Evolutionary conservation across 768 basidiomycete genomes (phyloP).

Genomic region (Chiua virens): DNA sequence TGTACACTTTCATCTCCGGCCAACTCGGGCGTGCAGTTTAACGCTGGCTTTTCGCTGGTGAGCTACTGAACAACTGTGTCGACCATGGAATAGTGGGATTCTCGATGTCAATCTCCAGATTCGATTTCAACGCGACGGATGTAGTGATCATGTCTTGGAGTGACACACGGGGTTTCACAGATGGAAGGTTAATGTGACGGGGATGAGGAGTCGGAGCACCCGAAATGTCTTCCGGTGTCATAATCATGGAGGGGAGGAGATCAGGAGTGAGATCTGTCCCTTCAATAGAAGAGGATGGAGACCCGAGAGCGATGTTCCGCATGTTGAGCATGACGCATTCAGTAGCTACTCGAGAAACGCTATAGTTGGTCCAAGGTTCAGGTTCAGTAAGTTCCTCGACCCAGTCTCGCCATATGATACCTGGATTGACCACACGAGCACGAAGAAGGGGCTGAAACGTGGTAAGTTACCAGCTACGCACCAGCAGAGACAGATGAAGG

Average conservation of each 20-base stretch:
- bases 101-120: slow-evolving; percentile 60
- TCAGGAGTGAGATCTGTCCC: slow-evolving; percentile 1
- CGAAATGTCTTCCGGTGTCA: slow-evolving; percentile 23
- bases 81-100: slow-evolving; percentile 55
- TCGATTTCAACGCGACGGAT: slow-evolving; percentile 72
- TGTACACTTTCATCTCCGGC: slow-evolving; percentile 13
- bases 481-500: background rate
- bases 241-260: slow-evolving; percentile 5
- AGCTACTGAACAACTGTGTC: slow-evolving; percentile 39
- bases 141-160: slow-evolving; percentile 75
- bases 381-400: slow-evolving; percentile 59
- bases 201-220: slow-evolving; percentile 31
- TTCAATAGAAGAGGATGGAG: slow-evolving; percentile 24
- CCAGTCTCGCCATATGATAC: slow-evolving; percentile 67
- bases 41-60: slow-evolving; percentile 24
- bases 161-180: slow-evolving; percentile 43
- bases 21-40: slow-evolving; percentile 20
- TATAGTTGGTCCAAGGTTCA: slow-evolving; percentile 68
- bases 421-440: slow-evolving; percentile 71
- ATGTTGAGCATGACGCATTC: slow-evolving; percentile 71
- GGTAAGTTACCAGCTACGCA: slow-evolving; percentile 1
- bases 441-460: slow-evolving; percentile 60
- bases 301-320: slow-evolving; percentile 52
- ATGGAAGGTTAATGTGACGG: slow-evolving; percentile 37
- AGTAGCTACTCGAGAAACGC: slow-evolving; percentile 59